A percentile compares a stretch with the other conserved stretches of the same genome.
These are phyloP conservation scores for Cladosporium sp. DNA, from an alignment of 2,329 filamentous ascomycete genomes.

Conservation along the genomic window DNA sequence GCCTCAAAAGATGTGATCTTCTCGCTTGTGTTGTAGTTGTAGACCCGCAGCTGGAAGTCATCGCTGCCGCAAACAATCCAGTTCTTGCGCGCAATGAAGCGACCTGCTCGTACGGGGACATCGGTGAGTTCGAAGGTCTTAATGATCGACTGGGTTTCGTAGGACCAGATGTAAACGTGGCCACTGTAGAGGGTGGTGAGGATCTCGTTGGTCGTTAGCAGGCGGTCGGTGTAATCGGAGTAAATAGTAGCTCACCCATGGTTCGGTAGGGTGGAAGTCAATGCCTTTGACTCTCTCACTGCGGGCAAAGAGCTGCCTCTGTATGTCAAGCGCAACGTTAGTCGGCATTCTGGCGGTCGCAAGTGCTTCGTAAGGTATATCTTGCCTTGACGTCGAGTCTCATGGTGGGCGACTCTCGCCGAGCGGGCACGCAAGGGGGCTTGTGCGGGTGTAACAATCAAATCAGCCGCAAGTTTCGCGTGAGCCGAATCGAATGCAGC, in stretches of 20 bases:
- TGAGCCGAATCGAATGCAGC: constrained; percentile 1
- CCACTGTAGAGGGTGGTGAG: constrained; percentile 96
- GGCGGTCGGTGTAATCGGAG: constrained; percentile 30
- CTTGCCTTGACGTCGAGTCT: constrained; percentile 63
- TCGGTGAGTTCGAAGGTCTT: constrained; percentile 99
- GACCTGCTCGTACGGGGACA: constrained; percentile 93
- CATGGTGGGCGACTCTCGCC: constrained; percentile 44
- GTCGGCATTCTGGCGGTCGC: constrained; percentile 33
- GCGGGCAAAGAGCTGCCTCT: constrained; percentile 82
- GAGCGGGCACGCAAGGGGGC: constrained; percentile 20
- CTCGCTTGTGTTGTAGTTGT: constrained; percentile 99
- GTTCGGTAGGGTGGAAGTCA: constrained; percentile 95
- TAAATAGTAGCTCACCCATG: constrained; percentile 67
- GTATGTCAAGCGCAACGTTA: constrained; percentile 46
- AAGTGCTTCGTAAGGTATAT: constrained; percentile 5
- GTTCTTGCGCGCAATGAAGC: constrained; percentile 97
- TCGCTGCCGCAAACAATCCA: constrained; percentile 78
- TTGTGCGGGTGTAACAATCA: constrained; percentile 15
- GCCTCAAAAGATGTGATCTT: constrained; percentile 97
- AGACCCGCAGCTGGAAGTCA: constrained; percentile 85
- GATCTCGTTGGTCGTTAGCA: constrained; percentile 46
- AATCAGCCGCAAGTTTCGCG: constrained; percentile 7
- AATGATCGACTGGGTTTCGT: constrained; percentile 93
- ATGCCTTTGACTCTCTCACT: constrained; percentile 96
- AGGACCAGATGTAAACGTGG: constrained; percentile 99